These are phyloP conservation scores for Alnus glutinosa DNA, from an alignment of 306 rosid species.

Conservation along the genomic window DNA sequence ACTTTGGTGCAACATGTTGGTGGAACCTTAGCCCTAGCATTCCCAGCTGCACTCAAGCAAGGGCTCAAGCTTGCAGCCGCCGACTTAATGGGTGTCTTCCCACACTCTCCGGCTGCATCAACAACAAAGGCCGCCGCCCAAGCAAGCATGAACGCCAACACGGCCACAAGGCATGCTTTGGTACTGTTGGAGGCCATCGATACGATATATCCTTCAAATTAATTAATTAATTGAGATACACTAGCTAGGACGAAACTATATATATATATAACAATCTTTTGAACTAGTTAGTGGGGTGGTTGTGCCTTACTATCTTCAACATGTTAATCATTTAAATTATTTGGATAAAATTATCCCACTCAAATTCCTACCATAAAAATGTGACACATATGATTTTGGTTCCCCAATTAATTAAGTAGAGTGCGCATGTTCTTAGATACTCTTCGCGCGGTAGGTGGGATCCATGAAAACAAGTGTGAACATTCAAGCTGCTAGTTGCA, in stretches of 20 bases:
- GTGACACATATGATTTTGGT: constrained; percentile 6
- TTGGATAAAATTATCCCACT: constrained; percentile 1
- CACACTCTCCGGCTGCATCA: constrained; percentile 78
- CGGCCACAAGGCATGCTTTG: constrained; percentile 21
- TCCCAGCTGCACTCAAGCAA: constrained; percentile 57
- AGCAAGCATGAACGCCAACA: constrained; percentile 25
- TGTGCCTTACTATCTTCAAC: constrained; percentile 34
- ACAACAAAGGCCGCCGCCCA: constrained; percentile 13
- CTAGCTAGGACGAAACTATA: no score
- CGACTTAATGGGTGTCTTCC: constrained; percentile 68
- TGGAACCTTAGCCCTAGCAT: constrained; percentile 57
- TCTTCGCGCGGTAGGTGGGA: constrained; percentile 12
- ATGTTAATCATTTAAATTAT: constrained; percentile 22
- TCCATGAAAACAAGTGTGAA: constrained; percentile 10
- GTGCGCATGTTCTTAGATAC: no score
- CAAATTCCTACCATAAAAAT: background rate
- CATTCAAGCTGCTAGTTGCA: background rate
- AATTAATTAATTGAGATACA: background rate
- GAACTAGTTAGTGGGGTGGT: constrained; percentile 52
- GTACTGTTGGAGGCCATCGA: constrained; percentile 15
- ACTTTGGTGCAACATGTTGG: constrained; percentile 69
- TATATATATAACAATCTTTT: background rate
- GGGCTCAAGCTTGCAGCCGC: constrained; percentile 83
- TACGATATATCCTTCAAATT: background rate
- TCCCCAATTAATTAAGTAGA: no score